Evolutionary conservation across 2,329 filamentous ascomycete species (phyloP).

Genomic region (Fusarium pilosicola): DNA sequence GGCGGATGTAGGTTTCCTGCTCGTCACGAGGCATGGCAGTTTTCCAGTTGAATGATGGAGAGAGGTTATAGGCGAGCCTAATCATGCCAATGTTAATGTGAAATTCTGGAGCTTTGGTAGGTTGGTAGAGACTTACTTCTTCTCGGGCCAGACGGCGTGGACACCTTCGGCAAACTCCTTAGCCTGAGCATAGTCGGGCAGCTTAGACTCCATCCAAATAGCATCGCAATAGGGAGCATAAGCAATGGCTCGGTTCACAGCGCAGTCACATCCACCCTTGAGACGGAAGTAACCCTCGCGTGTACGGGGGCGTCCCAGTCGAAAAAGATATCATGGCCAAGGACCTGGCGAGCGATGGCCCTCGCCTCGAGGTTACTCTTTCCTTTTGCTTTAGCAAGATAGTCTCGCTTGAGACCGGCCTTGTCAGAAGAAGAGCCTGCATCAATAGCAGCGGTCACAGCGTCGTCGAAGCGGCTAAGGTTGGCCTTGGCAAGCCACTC

Average conservation of each 20-base stretch:
- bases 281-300: slow-evolving; percentile 96
- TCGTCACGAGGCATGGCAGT: slow-evolving; percentile 89
- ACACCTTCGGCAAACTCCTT: slow-evolving; percentile 94
- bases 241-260: slow-evolving; percentile 87
- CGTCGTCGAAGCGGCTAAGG: slow-evolving; percentile 90
- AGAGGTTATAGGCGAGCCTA: slow-evolving; percentile 97
- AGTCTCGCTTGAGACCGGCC: slow-evolving; percentile 72
- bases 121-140: slow-evolving; percentile 74
- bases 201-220: slow-evolving; percentile 99
- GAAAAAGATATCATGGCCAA: slow-evolving; percentile 86
- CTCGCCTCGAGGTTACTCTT: slow-evolving; percentile 88
- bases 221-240: slow-evolving; percentile 94
- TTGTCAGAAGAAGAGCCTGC: slow-evolving; percentile 75
- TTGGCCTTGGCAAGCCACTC: slow-evolving; percentile 81
- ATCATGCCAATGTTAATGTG: slow-evolving; percentile 24
- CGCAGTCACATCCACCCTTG: slow-evolving; percentile 89
- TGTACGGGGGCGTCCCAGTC: slow-evolving; percentile 95
- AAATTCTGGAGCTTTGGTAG: neutral
- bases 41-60: slow-evolving; percentile 99
- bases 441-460: slow-evolving; percentile 84
- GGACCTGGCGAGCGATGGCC: slow-evolving; percentile 78
- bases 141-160: slow-evolving; percentile 93
- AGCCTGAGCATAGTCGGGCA: slow-evolving; percentile 91
- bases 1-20: slow-evolving; percentile 96
- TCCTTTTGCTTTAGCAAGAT: slow-evolving; percentile 74